Base-by-base conservation (phyloP, 177 flowering plant species). In the Vitis hybrid region DNA sequence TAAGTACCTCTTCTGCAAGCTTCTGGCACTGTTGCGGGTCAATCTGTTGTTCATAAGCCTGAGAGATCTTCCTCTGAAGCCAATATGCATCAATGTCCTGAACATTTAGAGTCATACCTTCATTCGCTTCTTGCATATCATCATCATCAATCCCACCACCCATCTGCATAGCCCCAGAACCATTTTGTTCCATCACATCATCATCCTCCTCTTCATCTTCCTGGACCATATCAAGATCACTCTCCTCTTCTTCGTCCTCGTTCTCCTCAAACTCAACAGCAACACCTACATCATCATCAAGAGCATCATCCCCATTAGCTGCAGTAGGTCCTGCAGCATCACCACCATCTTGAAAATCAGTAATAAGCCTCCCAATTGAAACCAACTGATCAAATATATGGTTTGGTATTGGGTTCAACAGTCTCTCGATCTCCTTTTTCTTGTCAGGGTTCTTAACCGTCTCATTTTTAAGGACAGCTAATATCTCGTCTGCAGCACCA, bases 181-280 rank as follows among this genome's bases (percentile, higher is more conserved):
- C 82, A 71, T 78, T 73, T 0, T 77, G 76, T 62, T 90, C 94
- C 2, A 73, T 75, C 44, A 78, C 85, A 76, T 93, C 98, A 59
- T 89, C 96, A 0, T 95, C 98, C 1, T 90, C 96, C 19, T 89
- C 95, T 19, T 86, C 92, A 19, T 90, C 95, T 71, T 93, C 97
- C 52, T 81, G 95, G 3, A 94, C 96, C 80, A 88, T 79, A 76
- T 90, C 98, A 61, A 80, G 82, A 65, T 92, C 98, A 74, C 95
- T 90, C 71, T 92, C 91, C 62, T 89, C 98, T 14, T 90, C 96
- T 3, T 95, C 99, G 55, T 95, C 98, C 66, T 93, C 99, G 67
- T 92, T 91, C 79, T 95, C 97, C 64, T 94, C 99, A 79, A 95
- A 92, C 82, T 95, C 98, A 58, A 95, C 99, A 55, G 98, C 98